Percentiles rank a stretch among this genome's conserved stretches.
These are phyloP conservation scores for Mycocalia duriaeana DNA, from an alignment of 1,284 basidiomycete species.

Conservation along the genomic window DNA sequence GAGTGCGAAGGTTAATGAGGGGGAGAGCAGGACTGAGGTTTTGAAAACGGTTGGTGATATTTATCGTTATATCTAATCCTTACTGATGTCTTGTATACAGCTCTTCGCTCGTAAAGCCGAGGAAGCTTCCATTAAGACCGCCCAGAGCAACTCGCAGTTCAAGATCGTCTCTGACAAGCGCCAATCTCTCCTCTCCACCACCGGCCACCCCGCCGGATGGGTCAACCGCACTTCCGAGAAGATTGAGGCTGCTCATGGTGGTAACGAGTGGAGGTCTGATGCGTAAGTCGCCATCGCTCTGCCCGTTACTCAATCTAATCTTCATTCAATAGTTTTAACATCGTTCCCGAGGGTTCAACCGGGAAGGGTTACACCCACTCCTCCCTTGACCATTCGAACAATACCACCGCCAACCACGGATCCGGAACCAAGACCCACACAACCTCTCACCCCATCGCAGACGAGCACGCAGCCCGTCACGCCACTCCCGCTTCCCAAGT, in stretches of 20 bases:
- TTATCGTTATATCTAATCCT: too few relatives aligned
- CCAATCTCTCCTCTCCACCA: constrained; percentile 56
- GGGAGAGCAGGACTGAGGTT: constrained; percentile 19
- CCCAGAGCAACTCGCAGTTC: constrained; percentile 49
- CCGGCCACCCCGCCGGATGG: constrained; percentile 70
- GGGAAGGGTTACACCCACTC: too few relatives aligned
- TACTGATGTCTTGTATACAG: too few relatives aligned
- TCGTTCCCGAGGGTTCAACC: too few relatives aligned
- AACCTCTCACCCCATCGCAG: too few relatives aligned
- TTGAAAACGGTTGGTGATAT: not conserved
- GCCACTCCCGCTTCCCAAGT: too few relatives aligned
- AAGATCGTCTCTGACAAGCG: constrained; percentile 65
- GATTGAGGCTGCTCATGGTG: constrained; percentile 42
- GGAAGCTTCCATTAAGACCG: constrained; percentile 29
- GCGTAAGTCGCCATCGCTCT: constrained; percentile 35
- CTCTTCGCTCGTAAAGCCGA: constrained; percentile 57
- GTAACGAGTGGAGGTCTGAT: constrained; percentile 63
- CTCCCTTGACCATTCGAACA: too few relatives aligned
- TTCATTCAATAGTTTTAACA: too few relatives aligned
- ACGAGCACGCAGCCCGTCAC: too few relatives aligned
- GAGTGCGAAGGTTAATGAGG: constrained; percentile 49
- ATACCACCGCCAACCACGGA: too few relatives aligned
- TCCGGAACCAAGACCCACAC: too few relatives aligned
- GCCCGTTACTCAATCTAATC: too few relatives aligned
- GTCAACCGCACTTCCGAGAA: constrained; percentile 60